phyloP scores from a whole-genome alignment of 768 basidiomycete species.

The Daedaleopsis sinensis region DNA sequence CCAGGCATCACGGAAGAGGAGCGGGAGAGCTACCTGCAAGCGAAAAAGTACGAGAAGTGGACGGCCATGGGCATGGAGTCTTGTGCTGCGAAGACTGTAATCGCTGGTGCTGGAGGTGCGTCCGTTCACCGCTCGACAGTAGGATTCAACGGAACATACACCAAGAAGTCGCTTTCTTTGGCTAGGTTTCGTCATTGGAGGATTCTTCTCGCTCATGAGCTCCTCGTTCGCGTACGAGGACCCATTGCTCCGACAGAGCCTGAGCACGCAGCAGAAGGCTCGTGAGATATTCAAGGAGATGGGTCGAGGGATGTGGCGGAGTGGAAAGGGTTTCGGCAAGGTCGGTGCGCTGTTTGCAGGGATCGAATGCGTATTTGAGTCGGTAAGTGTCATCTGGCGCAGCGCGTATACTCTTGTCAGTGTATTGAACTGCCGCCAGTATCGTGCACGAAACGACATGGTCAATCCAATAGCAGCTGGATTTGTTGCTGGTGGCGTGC shows the following conservation, averaged over 20 bases:
- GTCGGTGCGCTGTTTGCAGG: slow-evolving; percentile 95
- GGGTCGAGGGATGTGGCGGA: slow-evolving; percentile 89
- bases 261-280: slow-evolving; percentile 77
- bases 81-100: slow-evolving; percentile 78
- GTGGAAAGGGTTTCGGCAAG: slow-evolving; percentile 91
- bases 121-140: not conserved
- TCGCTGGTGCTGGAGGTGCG: slow-evolving; percentile 85
- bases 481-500: slow-evolving; percentile 84
- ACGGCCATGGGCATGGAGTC: slow-evolving; percentile 80
- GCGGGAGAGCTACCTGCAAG: slow-evolving; percentile 61
- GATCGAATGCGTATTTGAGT: slow-evolving; percentile 93
- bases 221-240: slow-evolving; percentile 95
- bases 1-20: slow-evolving; percentile 85
- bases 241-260: slow-evolving; percentile 70
- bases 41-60: slow-evolving; percentile 77
- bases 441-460: slow-evolving; percentile 95
- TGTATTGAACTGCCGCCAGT: slow-evolving; percentile 48
- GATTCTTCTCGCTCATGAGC: slow-evolving; percentile 96
- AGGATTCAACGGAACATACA: slow-evolving; percentile 11
- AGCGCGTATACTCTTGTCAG: not conserved
- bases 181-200: slow-evolving; percentile 88
- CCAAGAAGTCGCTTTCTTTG: slow-evolving; percentile 20
- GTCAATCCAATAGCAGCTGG: slow-evolving; percentile 88
- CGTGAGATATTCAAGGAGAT: slow-evolving; percentile 89
- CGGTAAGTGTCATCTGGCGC: slow-evolving; percentile 53